Conservation (phyloP, 192 early-diverging fungal genomes). For the Lobosporangium transversale region DNA sequence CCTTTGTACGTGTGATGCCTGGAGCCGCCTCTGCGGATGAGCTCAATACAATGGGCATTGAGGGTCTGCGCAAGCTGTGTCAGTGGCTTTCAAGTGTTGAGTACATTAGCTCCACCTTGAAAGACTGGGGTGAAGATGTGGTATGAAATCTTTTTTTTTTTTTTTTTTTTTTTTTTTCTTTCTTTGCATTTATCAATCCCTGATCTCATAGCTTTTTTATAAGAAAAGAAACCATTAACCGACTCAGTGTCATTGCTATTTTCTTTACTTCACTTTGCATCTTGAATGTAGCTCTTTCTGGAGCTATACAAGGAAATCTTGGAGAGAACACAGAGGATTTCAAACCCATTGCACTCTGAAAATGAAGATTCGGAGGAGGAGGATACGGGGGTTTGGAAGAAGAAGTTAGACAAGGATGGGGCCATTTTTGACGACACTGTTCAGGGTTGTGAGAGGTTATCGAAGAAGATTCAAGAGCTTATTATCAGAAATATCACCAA, state of each 20-base stretch:
- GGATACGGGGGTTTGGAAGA: background rate
- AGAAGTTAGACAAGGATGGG: slow-evolving; percentile 35
- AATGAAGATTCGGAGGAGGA: slow-evolving; percentile 40
- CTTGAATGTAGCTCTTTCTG: slow-evolving; percentile 59
- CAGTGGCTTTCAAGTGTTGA: slow-evolving; percentile 63
- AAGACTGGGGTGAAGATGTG: slow-evolving; percentile 65
- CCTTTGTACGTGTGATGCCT: slow-evolving; percentile 64
- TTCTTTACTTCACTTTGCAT: background rate
- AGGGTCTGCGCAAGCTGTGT: slow-evolving; percentile 60
- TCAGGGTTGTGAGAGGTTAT: slow-evolving; percentile 39
- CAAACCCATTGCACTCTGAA: slow-evolving; percentile 20
- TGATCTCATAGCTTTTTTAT: background rate
- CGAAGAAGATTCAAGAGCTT: slow-evolving; percentile 55
- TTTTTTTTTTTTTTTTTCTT: background rate
- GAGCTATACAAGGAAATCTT: slow-evolving; percentile 57
- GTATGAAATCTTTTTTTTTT: too few relatives aligned
- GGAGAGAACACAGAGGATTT: slow-evolving; percentile 26
- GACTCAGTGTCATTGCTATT: background rate
- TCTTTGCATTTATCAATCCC: background rate
- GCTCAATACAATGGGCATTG: slow-evolving; percentile 49
- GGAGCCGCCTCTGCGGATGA: slow-evolving; percentile 59
- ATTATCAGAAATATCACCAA: slow-evolving; percentile 56
- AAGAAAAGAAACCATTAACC: background rate
- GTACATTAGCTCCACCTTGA: slow-evolving; percentile 52
- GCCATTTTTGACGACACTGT: slow-evolving; percentile 60